A percentile compares a stretch with the other conserved stretches of the same genome.
phyloP scores from a whole-genome alignment of 208 protist species.

The Leishmania major region DNA sequence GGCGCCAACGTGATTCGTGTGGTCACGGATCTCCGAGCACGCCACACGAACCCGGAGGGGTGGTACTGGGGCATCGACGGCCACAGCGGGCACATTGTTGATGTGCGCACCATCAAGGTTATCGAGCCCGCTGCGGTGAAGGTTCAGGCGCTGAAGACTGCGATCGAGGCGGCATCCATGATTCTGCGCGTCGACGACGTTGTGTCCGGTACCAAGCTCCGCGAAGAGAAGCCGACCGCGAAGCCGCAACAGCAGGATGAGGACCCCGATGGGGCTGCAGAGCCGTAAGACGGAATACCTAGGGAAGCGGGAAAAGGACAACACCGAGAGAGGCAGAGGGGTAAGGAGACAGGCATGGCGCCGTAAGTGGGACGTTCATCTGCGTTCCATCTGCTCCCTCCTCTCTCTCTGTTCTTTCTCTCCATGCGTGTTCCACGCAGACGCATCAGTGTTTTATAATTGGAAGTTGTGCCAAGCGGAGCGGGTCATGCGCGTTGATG shows the following conservation, averaged over 20 bases:
- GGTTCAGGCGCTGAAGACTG: conserved; percentile 98
- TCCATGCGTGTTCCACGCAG: background rate
- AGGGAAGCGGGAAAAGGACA: conserved; percentile 14
- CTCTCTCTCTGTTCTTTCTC: background rate
- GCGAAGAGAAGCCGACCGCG: conserved; percentile 60
- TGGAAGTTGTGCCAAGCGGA: background rate
- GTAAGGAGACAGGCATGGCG: background rate
- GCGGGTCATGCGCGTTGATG: background rate
- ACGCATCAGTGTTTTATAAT: background rate
- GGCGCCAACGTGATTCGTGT: conserved; percentile 98
- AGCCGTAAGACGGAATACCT: conserved; percentile 10
- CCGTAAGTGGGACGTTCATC: background rate
- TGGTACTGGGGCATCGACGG: conserved; percentile 98
- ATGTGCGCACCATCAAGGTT: conserved; percentile 96
- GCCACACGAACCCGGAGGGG: conserved; percentile 88
- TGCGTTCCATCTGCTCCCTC: background rate
- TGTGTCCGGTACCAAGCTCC: conserved; percentile 95
- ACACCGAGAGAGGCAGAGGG: background rate
- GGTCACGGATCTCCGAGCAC: conserved; percentile 98
- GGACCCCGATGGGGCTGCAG: conserved; percentile 57
- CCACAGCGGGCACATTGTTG: conserved; percentile 94
- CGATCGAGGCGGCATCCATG: conserved; percentile 98
- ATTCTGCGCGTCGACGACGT: conserved; percentile 99
- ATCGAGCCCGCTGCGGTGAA: conserved; percentile 99
- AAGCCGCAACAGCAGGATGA: conserved; percentile 64